Evolutionary conservation across 352 stramenopile genomes (phyloP), one percentile per base, ranked within the genome.

Genomic region (Pythium dissimile): DNA sequence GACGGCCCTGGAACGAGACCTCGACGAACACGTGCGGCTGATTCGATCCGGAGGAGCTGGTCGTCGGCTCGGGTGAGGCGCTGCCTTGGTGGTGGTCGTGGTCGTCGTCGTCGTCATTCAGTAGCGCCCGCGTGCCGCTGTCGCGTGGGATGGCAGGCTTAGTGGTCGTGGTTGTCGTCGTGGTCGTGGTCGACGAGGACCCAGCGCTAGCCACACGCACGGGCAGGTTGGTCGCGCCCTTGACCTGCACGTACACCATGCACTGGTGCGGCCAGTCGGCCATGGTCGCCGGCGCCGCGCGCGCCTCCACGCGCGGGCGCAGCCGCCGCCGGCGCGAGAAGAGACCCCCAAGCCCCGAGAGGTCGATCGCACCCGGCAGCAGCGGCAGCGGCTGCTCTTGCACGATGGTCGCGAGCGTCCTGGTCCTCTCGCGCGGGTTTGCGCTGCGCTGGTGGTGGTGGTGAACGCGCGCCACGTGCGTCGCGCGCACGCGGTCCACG

Each of bases 1-100:
- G 83, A 21, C 77, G 77, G 2, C 83, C 85, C 47, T 96, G 86
- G 49, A 97, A 97, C 18, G 53, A 74, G 18, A 95, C 70, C 54
- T 96, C 81, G 20, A 96, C 82, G 62, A 96, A 81, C 34, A 92
- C 52, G 24, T 87, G 67, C n/a, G n/a, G n/a, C n/a, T n/a, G n/a
- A n/a, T n/a, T n/a, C n/a, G n/a, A n/a, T n/a, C n/a, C n/a, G n/a
- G n/a, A n/a, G 23, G 30, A 54, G 18, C 34, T 54, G 30, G 73
- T 46, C 23, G 46, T 42, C 16, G 54, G 3, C n/a, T 21, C 35
- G 3, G 31, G 12, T 3, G 34, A 27, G 13, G 46, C 52, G 34
- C 59, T 42, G 5, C 38, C 32, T 3, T 18, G 43, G 16, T 55
- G 38, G 5, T 13, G 21, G 38, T 23, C 16, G 38, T 27, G 16